These are phyloP conservation scores for Camillea tinctor DNA, from an alignment of 2,329 filamentous ascomycete genomes.

Conservation along the genomic window DNA sequence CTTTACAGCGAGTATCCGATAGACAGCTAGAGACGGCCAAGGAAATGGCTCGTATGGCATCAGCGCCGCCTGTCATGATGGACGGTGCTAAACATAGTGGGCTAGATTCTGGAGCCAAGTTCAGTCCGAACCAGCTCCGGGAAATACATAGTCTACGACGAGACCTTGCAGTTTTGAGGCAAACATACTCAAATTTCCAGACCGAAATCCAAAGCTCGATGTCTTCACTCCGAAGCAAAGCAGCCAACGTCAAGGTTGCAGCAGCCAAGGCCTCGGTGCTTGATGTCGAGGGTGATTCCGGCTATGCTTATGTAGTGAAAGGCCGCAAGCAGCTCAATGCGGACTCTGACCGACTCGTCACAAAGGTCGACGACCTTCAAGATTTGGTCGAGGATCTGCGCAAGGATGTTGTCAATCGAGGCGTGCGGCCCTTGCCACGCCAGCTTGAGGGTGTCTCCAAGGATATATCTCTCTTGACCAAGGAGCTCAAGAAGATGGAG, in stretches of 20 bases:
- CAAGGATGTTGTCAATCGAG: slow-evolving; percentile 92
- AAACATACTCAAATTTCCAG: slow-evolving; percentile 90
- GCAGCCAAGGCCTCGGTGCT: slow-evolving; percentile 71
- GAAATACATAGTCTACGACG: slow-evolving; percentile 82
- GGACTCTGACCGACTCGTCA: slow-evolving; percentile 88
- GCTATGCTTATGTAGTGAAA: slow-evolving; percentile 77
- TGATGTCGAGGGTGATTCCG: slow-evolving; percentile 71
- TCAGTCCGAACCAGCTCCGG: slow-evolving; percentile 62
- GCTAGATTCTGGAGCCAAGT: slow-evolving; percentile 36
- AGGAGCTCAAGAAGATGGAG: slow-evolving; percentile 91
- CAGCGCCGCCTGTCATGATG: slow-evolving; percentile 44
- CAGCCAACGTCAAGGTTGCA: slow-evolving; percentile 72
- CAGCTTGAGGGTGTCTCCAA: slow-evolving; percentile 88
- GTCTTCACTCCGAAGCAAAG: slow-evolving; percentile 78
- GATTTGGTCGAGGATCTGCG: slow-evolving; percentile 94
- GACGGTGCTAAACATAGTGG: slow-evolving; percentile 49
- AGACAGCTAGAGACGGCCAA: slow-evolving; percentile 86
- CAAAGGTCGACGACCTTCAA: slow-evolving; percentile 93
- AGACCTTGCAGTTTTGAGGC: slow-evolving; percentile 86
- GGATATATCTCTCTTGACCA: slow-evolving; percentile 76
- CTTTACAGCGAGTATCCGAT: slow-evolving; percentile 84
- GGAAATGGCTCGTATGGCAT: slow-evolving; percentile 68
- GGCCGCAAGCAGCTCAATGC: slow-evolving; percentile 84
- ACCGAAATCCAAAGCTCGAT: slow-evolving; percentile 87
- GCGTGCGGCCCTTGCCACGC: slow-evolving; percentile 84